phyloP scores from a whole-genome alignment of 805 yeast species.

The Yamadazyma insecticola region DNA sequence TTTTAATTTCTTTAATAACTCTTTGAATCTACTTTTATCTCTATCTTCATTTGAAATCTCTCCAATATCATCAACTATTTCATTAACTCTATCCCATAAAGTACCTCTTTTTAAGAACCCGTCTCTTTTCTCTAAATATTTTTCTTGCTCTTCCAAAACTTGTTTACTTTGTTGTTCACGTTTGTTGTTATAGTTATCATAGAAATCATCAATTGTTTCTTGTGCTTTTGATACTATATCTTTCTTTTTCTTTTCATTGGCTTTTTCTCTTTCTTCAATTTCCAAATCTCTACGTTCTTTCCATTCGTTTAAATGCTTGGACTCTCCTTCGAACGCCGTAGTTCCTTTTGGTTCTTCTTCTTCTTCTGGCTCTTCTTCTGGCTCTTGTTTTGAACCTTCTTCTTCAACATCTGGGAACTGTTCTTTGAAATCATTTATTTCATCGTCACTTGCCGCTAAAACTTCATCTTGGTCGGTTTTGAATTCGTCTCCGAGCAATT shows the following conservation, averaged over 20 bases:
- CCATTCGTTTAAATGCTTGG: slow-evolving; percentile 65
- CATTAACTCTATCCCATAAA: slow-evolving; percentile 58
- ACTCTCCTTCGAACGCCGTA: slow-evolving; percentile 33
- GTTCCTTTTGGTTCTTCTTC: slow-evolving; percentile 34
- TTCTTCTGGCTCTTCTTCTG: slow-evolving; percentile 33
- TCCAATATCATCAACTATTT: slow-evolving; percentile 45
- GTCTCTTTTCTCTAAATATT: slow-evolving; percentile 71
- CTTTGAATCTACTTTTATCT: slow-evolving; percentile 70
- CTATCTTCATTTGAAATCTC: slow-evolving; percentile 43
- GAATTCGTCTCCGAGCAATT: slow-evolving; percentile 67
- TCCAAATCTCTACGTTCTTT: slow-evolving; percentile 74
- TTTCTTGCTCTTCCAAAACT: slow-evolving; percentile 63
- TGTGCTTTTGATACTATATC: slow-evolving; percentile 73
- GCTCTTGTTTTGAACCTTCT: slow-evolving; percentile 12
- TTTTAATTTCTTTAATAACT: slow-evolving; percentile 57
- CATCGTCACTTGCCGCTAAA: slow-evolving; percentile 37
- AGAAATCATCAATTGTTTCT: slow-evolving; percentile 84
- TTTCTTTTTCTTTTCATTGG: slow-evolving; percentile 56
- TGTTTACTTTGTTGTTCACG: slow-evolving; percentile 64
- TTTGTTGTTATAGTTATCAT: slow-evolving; percentile 83
- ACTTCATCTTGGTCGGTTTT: slow-evolving; percentile 59
- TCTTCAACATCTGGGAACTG: slow-evolving; percentile 59
- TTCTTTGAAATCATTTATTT: slow-evolving; percentile 56
- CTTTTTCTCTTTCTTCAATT: slow-evolving; percentile 73
- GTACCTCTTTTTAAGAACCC: slow-evolving; percentile 46